phyloP scores from a whole-genome alignment of 202 grass and related monocot genomes.

The Saccharum hybrid region DNA sequence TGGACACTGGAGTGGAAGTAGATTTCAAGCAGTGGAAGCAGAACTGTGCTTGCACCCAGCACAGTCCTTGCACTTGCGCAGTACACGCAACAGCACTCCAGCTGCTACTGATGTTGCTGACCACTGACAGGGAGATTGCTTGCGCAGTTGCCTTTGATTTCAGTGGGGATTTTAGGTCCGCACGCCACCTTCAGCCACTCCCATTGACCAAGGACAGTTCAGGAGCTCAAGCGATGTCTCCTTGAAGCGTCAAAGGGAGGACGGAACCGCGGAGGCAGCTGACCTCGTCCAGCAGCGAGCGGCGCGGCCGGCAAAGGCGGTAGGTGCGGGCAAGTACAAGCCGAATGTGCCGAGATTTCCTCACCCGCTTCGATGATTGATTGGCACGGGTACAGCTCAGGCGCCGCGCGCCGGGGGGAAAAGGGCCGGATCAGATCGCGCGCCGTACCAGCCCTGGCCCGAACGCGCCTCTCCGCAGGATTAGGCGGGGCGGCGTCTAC shows the following conservation, averaged over 20 bases:
- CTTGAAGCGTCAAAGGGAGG: conserved; percentile 20
- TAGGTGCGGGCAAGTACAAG: conserved; percentile 27
- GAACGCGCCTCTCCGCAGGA: neutral
- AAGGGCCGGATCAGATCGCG: conserved; percentile 53
- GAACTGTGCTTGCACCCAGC: conserved; percentile 31
- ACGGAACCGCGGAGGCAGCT: conserved; percentile 22
- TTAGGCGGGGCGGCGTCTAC: conserved; percentile 37
- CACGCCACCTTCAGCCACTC: conserved; percentile 39
- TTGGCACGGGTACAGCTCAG: conserved; percentile 44
- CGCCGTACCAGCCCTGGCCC: conserved; percentile 15
- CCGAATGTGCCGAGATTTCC: conserved; percentile 53
- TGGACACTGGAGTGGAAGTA: neutral
- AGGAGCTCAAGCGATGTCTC: neutral
- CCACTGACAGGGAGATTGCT: conserved; percentile 31
- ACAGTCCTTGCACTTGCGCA: conserved; percentile 31
- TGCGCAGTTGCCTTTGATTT: conserved; percentile 55
- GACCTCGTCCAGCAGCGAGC: conserved; percentile 28
- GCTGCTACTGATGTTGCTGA: conserved; percentile 20
- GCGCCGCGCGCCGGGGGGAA: neutral
- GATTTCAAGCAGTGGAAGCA: neutral
- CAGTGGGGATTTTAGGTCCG: conserved; percentile 35
- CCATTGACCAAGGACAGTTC: conserved; percentile 59
- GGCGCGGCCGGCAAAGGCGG: conserved; percentile 31
- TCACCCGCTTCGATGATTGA: conserved; percentile 41
- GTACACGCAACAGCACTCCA: conserved; percentile 17